Evolutionary conservation across 257 asterid genomes (phyloP).

Genomic region (Perilla frutescens): DNA sequence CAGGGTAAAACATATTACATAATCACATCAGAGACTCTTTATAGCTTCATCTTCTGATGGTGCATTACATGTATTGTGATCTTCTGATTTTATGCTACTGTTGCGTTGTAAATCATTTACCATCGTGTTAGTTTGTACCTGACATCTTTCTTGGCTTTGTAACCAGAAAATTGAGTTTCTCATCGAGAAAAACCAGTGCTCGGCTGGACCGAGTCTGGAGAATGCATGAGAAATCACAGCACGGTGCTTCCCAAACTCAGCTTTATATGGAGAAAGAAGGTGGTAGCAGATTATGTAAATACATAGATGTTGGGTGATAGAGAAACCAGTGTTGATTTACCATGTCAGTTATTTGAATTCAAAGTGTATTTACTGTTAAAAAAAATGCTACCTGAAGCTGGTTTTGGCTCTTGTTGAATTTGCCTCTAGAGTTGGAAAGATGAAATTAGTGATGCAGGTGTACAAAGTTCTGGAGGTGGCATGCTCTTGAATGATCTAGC

Average conservation of each 20-base stretch:
- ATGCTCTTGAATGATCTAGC: no score
- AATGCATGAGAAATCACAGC: conserved; percentile 22
- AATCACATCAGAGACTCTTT: neutral
- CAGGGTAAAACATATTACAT: neutral
- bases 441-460: no score
- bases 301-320: neutral
- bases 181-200: conserved; percentile 54
- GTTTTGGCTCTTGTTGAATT: no score
- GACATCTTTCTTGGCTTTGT: conserved; percentile 26
- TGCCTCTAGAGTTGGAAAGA: no score
- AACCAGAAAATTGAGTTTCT: conserved; percentile 69
- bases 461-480: no score
- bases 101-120: neutral
- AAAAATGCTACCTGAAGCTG: no score
- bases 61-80: neutral
- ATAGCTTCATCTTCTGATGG: neutral
- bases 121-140: neutral
- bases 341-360: no score
- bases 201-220: conserved; percentile 37
- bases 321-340: neutral
- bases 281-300: conserved; percentile 8
- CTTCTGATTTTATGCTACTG: neutral
- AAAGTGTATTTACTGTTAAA: no score
- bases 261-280: conserved; percentile 14
- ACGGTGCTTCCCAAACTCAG: neutral